Percentiles rank a stretch among this genome's conserved stretches.
Conservation (phyloP, 495 filamentous ascomycete genomes). For the Lentithecium fluviatile region DNA sequence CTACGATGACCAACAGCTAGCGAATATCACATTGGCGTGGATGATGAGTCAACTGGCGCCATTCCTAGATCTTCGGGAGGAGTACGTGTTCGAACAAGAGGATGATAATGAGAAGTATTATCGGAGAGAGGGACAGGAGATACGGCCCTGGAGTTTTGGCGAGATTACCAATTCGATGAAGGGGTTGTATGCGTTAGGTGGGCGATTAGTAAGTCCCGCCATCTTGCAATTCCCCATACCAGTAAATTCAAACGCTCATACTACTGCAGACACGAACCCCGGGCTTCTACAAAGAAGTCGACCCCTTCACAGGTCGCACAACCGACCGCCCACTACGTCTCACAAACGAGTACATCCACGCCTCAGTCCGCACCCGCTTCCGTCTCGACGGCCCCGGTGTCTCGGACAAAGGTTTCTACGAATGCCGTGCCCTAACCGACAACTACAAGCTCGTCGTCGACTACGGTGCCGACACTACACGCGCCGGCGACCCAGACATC, state of each 20-base stretch:
- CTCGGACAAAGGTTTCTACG: slow-evolving; percentile 56
- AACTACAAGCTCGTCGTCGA: slow-evolving; percentile 48
- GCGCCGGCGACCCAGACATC: slow-evolving; percentile 34
- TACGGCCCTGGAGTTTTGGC: slow-evolving; percentile 61
- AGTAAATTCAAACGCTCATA: not conserved
- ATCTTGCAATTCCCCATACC: not conserved
- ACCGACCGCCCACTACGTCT: slow-evolving; percentile 51
- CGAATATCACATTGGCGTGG: slow-evolving; percentile 68
- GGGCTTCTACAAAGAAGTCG: slow-evolving; percentile 55
- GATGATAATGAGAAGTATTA: slow-evolving; percentile 50
- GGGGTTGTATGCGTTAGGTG: slow-evolving; percentile 54
- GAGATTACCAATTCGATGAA: slow-evolving; percentile 51
- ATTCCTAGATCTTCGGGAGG: slow-evolving; percentile 58
- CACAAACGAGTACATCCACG: slow-evolving; percentile 67
- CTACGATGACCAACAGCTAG: slow-evolving; percentile 57
- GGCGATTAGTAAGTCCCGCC: slow-evolving; percentile 42
- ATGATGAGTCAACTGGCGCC: slow-evolving; percentile 69
- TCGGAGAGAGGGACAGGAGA: slow-evolving; percentile 48
- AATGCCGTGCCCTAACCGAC: slow-evolving; percentile 50
- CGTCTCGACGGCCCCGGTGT: slow-evolving; percentile 55
- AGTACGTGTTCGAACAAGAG: slow-evolving; percentile 54
- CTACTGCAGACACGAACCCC: slow-evolving; percentile 50
- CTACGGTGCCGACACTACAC: slow-evolving; percentile 29
- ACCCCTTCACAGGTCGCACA: slow-evolving; percentile 50
- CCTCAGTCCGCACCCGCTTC: slow-evolving; percentile 58